Evolutionary conservation across 2,329 filamentous ascomycete species (phyloP), one percentile per base, ranked within the genome.

Genomic region (Elsinoe necatrix): DNA sequence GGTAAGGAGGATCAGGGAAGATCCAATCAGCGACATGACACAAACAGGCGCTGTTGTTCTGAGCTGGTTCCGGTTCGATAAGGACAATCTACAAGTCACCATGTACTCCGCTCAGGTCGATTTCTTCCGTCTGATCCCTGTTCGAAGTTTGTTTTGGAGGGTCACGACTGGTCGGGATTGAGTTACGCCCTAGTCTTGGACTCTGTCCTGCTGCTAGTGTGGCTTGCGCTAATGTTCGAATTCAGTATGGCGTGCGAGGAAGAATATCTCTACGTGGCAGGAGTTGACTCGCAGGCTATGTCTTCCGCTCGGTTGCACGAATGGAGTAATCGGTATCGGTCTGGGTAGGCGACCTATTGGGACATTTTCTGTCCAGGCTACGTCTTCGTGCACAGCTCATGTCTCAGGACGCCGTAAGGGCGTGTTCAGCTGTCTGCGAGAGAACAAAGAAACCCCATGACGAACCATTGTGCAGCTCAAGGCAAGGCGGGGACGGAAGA

Each of bases 141-240:
- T 37, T 25, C 16, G 45, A 50, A 31, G 25, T 25, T 37, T 34
- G 20, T 37, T 52, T 34, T 37, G 48, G 31, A 52, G 48, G 48
- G 48, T 5, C 48, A 23, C 48, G 29, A 52, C 48, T 52, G 48
- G 48, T 52, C 34, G 48, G 48, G 29, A 31, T 52, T 39, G 21
- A 52, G 48, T 31, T 35, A 52, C 48, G 31, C 48, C 48, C 48
- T 52, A 52, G 48, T 39, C 48, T 52, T 52, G 48, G 48, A 52
- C 16, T 52, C 18, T 52, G 48, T 52, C 48, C 29, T 52, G 48
- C 31, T 21, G 31, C 31, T n/a, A 29, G 29, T 39, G 48, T 52
- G 48, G 48, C 48, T 52, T 52, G 48, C 48, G 31, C 48, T 52
- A 52, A 16, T 39, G 41, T 29, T 52, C 48, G 20, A 21, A 52